Base-by-base conservation (phyloP, 768 basidiomycete genomes). In the Porpolomopsis calyptriformis region DNA sequence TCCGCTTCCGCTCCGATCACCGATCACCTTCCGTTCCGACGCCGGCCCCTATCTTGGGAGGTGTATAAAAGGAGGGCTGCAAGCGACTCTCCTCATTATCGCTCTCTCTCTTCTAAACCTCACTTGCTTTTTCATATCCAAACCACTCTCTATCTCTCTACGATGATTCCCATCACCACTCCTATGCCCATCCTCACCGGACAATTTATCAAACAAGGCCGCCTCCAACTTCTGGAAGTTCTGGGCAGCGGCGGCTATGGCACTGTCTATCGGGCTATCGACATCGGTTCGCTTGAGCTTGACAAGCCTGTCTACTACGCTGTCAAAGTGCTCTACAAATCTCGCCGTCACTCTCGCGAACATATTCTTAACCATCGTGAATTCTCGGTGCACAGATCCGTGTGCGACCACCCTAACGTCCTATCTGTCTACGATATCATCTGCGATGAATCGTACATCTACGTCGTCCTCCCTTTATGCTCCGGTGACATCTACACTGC, bases 171-270 rank as follows among this genome's bases (percentile, higher is more conserved):
- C 49, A 52, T 61, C 49, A 54, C 66, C 43, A 61, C 64, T 45
- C 64, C 71, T 24, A 64, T 74, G 56, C 77, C 74, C 50, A 65
- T 77, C 52, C 72, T 79, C 54, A 63, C 70, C 38, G 75, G 74
- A 43, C 57, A 61, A 41, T 53, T 58, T 43, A 68, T 88, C 55
- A 75, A 77, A 62, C 64, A 71, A 49, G 78, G 77, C 50, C 77
- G 73, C 48, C 72, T 83, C 56, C 68, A 70, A 53, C 70, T 91
- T 52, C 58, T 75, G 49, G 71, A 76, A 49, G 67, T 70, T 44
- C 69, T 91, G 46, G 88, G 85, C 42, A 68, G 76, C 40, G 89
- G 89, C 18, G 77, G 82, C 8, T 87, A 84, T 48, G 84, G 85
- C 48, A 74, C 77, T 39, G 85, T 90, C 53, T 88, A 89, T 64